These are phyloP conservation scores for Suillus placidus DNA, from an alignment of 768 basidiomycete species.

Conservation along the genomic window DNA sequence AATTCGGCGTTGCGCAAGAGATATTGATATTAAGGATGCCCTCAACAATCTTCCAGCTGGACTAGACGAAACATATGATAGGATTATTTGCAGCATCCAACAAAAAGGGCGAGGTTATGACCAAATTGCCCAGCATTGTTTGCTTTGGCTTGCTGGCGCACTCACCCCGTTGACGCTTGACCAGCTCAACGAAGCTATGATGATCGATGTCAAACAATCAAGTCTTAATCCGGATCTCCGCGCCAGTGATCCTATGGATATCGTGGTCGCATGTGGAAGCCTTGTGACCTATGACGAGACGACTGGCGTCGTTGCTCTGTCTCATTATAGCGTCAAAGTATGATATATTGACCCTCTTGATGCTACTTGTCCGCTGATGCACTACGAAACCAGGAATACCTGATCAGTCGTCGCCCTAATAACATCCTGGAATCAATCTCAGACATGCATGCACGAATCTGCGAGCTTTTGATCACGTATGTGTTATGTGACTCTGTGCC, in stretches of 20 bases:
- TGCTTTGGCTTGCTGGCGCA: not conserved
- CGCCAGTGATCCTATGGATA: not conserved
- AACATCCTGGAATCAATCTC: not conserved
- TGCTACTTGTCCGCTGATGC: not conserved
- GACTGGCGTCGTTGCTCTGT: not conserved
- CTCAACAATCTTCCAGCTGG: slow-evolving; percentile 19
- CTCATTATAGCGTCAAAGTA: slow-evolving; percentile 15
- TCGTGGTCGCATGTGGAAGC: not conserved
- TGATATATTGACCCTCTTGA: not conserved
- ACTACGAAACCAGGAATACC: not conserved
- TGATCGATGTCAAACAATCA: not conserved
- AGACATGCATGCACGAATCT: not conserved
- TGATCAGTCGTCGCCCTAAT: not conserved
- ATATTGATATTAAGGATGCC: slow-evolving; percentile 6
- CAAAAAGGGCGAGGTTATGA: not conserved
- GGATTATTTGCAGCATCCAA: slow-evolving; percentile 20
- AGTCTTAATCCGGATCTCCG: not conserved
- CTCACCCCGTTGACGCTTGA: slow-evolving; percentile 1
- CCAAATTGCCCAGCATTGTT: not conserved
- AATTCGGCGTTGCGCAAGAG: not conserved
- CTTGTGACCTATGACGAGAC: slow-evolving; percentile 5
- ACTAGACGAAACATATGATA: slow-evolving; percentile 24
- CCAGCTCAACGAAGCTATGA: slow-evolving; percentile 2
- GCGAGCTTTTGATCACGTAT: not conserved
- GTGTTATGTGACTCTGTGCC: not conserved